These are phyloP conservation scores for Tetrapisispora nanseiensis DNA, from an alignment of 805 yeast species.

Conservation along the genomic window DNA sequence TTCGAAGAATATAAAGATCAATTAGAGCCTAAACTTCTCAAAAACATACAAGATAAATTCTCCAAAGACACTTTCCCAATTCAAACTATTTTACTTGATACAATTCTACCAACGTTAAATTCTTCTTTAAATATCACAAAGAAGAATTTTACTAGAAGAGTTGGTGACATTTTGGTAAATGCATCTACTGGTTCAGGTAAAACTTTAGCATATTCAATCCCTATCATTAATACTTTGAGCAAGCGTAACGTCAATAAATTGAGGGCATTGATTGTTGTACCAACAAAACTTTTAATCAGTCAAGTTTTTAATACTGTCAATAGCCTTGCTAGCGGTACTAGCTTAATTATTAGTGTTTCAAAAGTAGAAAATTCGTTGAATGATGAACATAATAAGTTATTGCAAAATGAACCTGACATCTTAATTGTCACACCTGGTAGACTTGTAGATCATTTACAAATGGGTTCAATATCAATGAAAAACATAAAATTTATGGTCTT, in stretches of 20 bases:
- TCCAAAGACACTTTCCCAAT: conserved; percentile 26
- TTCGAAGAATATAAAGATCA: conserved; percentile 13
- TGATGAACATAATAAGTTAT: conserved; percentile 52
- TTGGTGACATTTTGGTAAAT: conserved; percentile 77
- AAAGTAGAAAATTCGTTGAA: conserved; percentile 48
- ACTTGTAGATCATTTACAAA: conserved; percentile 59
- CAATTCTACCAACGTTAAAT: conserved; percentile 19
- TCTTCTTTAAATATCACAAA: conserved; percentile 20
- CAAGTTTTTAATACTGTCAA: conserved; percentile 69
- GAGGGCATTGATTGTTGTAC: conserved; percentile 72
- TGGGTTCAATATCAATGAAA: conserved; percentile 36
- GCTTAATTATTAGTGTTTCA: conserved; percentile 42
- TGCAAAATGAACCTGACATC: conserved; percentile 48
- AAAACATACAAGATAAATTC: conserved; percentile 21
- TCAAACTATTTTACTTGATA: conserved; percentile 24
- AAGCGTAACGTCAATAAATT: conserved; percentile 59
- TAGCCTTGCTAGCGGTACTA: conserved; percentile 54
- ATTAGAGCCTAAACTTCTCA: conserved; percentile 26
- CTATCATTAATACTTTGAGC: conserved; percentile 61
- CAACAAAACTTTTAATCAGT: conserved; percentile 76
- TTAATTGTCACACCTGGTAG: conserved; percentile 71
- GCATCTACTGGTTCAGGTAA: conserved; percentile 97
- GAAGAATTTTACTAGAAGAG: conserved; percentile 39
- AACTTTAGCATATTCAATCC: conserved; percentile 80
- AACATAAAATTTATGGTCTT: conserved; percentile 54